Evolutionary conservation across 2,329 filamentous ascomycete species (phyloP).

Genomic region (Tricladium varicosporioides): DNA sequence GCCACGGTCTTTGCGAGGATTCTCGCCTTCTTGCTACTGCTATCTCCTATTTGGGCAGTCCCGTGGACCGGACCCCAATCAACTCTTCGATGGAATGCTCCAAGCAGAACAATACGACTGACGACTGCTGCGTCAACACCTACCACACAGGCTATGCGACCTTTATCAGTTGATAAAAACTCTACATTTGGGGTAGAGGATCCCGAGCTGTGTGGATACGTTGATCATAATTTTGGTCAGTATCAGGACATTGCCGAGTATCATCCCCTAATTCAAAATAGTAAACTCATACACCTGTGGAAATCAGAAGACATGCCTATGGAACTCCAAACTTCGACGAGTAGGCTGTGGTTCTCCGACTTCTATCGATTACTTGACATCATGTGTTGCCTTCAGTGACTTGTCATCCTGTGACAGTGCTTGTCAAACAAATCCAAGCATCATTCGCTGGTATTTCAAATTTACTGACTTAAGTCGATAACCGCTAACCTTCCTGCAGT

Average conservation of each 20-base stretch:
- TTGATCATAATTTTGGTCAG: conserved; percentile 8
- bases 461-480: background rate
- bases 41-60: background rate
- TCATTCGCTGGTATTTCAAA: conserved; percentile 12
- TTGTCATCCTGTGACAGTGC: conserved; percentile 9
- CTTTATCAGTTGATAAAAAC: background rate
- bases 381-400: conserved; percentile 15
- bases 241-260: background rate
- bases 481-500: background rate
- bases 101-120: background rate
- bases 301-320: conserved; percentile 16
- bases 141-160: background rate
- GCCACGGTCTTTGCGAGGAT: background rate
- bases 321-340: conserved; percentile 14
- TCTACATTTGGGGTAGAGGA: background rate
- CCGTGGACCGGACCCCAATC: background rate
- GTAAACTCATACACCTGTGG: conserved; percentile 17
- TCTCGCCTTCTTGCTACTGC: background rate
- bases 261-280: conserved; percentile 3
- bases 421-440: conserved; percentile 15
- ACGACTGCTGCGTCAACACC: background rate
- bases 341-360: conserved; percentile 16
- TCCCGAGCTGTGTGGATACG: conserved; percentile 9
- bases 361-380: conserved; percentile 17
- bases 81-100: background rate